phyloP scores from a whole-genome alignment of 768 basidiomycete species.

The Tulasnella sp. region DNA sequence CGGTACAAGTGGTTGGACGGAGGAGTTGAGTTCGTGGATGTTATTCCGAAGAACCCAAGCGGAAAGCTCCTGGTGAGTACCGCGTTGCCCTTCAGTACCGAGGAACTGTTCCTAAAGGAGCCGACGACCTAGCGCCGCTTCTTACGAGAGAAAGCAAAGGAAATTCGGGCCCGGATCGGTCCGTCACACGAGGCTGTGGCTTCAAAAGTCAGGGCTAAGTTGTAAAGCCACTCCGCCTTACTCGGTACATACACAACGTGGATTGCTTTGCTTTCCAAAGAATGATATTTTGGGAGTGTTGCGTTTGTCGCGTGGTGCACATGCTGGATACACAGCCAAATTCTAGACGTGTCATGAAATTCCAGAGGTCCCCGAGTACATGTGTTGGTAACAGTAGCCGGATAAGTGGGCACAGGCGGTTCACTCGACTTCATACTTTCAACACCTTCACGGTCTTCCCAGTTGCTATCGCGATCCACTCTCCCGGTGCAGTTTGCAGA shows the following conservation, averaged over 20 bases:
- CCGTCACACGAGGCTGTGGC: neutral
- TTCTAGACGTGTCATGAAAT: neutral
- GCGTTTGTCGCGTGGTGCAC: neutral
- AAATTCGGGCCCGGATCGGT: neutral
- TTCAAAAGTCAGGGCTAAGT: constrained; percentile 4
- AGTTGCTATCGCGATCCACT: constrained; percentile 79
- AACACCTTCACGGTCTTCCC: constrained; percentile 76
- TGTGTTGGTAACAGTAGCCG: neutral
- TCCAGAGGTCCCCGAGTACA: neutral
- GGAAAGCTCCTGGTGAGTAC: constrained; percentile 32
- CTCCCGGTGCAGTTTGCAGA: constrained; percentile 64
- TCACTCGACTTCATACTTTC: constrained; percentile 46
- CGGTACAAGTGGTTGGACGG: constrained; percentile 53
- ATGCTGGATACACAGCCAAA: neutral
- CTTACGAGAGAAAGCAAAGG: constrained; percentile 20
- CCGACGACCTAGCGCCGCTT: constrained; percentile 14
- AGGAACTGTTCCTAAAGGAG: neutral
- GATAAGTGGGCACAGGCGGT: neutral
- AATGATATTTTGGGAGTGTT: neutral
- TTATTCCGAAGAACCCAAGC: constrained; percentile 56
- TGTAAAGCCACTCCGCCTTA: constrained; percentile 2
- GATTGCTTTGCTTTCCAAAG: neutral
- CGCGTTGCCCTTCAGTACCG: neutral
- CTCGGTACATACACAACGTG: neutral
- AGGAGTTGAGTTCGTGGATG: constrained; percentile 48